Percentiles rank a stretch among this genome's conserved stretches.
Conservation (phyloP, 768 basidiomycete species). For the Serpula lacrymans region DNA sequence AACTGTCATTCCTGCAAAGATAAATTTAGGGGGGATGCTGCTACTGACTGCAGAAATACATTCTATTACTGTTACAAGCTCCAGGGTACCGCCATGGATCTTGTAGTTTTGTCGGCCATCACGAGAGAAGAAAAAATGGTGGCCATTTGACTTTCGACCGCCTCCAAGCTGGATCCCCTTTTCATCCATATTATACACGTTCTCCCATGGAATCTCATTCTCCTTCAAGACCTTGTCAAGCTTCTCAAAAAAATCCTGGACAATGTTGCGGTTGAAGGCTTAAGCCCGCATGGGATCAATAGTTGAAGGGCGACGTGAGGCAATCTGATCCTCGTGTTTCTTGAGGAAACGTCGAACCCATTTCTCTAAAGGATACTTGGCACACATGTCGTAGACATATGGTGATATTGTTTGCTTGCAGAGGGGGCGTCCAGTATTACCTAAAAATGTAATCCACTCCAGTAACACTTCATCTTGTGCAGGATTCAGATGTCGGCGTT, state of each 20-base stretch:
- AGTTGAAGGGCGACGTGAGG: too few species aligned
- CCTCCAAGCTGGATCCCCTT: conserved; percentile 31
- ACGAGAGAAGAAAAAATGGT: conserved; percentile 16
- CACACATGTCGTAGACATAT: too few species aligned
- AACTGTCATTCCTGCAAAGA: too few species aligned
- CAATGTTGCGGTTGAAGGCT: conserved; percentile 28
- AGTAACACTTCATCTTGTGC: conserved; percentile 13
- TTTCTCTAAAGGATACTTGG: too few species aligned
- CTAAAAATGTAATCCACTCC: conserved; percentile 15
- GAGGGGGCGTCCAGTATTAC: conserved; percentile 10
- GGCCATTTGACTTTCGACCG: conserved; percentile 10
- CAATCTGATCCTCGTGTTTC: too few species aligned
- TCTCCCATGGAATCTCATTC: conserved; percentile 25
- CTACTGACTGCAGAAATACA: too few species aligned
- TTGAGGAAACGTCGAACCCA: too few species aligned
- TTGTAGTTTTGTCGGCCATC: conserved; percentile 9
- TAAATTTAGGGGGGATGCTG: too few species aligned
- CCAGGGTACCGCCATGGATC: too few species aligned
- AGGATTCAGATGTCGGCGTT: conserved; percentile 15
- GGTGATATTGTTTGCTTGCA: too few species aligned
- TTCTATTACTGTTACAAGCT: too few species aligned
- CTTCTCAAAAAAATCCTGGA: conserved; percentile 23
- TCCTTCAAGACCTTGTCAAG: conserved; percentile 17
- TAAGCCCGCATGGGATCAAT: conserved; percentile 32
- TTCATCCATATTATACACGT: conserved; percentile 36